phyloP scores from a whole-genome alignment of 108 stramenopile genomes.

The Nitzschia palea region DNA sequence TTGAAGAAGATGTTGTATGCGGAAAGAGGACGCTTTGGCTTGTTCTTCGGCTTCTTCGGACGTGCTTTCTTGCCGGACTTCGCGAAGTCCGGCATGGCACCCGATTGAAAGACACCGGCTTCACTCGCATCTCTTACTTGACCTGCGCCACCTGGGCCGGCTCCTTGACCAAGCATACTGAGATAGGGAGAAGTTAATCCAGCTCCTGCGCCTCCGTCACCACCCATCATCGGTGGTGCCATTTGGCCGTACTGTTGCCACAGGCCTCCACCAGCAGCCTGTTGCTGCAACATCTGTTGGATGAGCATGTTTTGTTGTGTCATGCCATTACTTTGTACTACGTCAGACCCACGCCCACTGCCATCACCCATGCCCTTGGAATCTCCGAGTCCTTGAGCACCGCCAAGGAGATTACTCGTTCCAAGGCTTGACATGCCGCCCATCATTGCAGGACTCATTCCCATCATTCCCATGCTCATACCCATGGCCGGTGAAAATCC shows the following conservation, averaged over 20 bases:
- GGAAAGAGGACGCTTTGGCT: constrained; percentile 42
- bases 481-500: constrained; percentile 27
- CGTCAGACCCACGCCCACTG: neutral
- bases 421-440: constrained; percentile 23
- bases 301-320: constrained; percentile 42
- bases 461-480: constrained; percentile 41
- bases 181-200: constrained; percentile 18
- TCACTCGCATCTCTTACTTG: constrained; percentile 30
- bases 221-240: neutral
- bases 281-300: constrained; percentile 40
- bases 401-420: constrained; percentile 8
- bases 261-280: constrained; percentile 26
- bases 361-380: constrained; percentile 11
- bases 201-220: constrained; percentile 24
- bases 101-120: constrained; percentile 38
- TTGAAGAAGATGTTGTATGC: constrained; percentile 65
- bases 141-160: constrained; percentile 9
- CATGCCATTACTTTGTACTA: constrained; percentile 12
- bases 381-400: constrained; percentile 19
- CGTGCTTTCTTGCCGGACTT: constrained; percentile 43
- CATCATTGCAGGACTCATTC: constrained; percentile 26
- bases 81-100: constrained; percentile 42
- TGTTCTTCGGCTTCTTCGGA: constrained; percentile 50
- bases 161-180: constrained; percentile 41
- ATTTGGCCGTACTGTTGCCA: constrained; percentile 43